Conservation (phyloP, 495 filamentous ascomycete species). For the Pyrenopolyporus hunteri region DNA sequence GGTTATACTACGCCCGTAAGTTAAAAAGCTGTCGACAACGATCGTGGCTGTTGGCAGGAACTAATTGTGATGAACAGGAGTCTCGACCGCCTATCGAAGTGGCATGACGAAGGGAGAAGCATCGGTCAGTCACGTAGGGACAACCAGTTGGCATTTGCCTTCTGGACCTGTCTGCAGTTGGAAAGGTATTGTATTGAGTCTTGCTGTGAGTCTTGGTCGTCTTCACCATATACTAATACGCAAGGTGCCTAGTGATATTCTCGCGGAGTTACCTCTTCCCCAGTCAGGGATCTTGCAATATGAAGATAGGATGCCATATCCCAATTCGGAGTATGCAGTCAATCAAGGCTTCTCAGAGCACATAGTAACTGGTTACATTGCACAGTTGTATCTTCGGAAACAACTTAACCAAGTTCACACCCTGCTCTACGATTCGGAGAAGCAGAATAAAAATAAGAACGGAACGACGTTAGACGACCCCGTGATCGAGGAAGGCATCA, state of each 20-base stretch:
- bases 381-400: constrained; percentile 85
- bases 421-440: constrained; percentile 72
- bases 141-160: constrained; percentile 75
- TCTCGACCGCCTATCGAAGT: constrained; percentile 49
- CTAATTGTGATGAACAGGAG: constrained; percentile 41
- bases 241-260: constrained; percentile 70
- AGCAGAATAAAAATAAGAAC: constrained; percentile 41
- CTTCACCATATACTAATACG: constrained; percentile 10
- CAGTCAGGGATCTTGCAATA: constrained; percentile 77
- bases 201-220: no score
- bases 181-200: constrained; percentile 68
- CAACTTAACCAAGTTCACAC: constrained; percentile 83
- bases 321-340: constrained; percentile 55
- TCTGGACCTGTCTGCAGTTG: constrained; percentile 92
- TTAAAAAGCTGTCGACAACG: constrained; percentile 1
- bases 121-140: constrained; percentile 48
- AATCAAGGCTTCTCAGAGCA: constrained; percentile 52
- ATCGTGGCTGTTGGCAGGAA: neutral
- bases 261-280: constrained; percentile 85
- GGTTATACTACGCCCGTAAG: constrained; percentile 78
- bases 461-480: constrained; percentile 39
- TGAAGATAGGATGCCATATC: constrained; percentile 71
- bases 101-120: constrained; percentile 40
- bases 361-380: constrained; percentile 80
- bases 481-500: constrained; percentile 37